phyloP scores from a whole-genome alignment of 2,329 filamentous ascomycete genomes.

The Trichoderma simmonsii region DNA sequence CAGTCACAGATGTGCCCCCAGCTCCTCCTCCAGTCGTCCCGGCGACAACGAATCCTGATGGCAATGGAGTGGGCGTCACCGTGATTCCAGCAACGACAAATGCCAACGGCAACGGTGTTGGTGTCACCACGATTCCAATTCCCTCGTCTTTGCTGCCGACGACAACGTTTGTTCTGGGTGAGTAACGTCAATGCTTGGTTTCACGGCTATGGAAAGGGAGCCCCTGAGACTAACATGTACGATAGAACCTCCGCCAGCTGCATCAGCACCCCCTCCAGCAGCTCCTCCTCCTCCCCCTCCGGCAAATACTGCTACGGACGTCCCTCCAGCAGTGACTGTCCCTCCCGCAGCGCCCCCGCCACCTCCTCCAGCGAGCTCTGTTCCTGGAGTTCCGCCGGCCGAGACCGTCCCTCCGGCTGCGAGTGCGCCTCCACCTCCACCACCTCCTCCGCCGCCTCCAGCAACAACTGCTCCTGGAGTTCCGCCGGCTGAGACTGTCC shows the following conservation, averaged over 20 bases:
- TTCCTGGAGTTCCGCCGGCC: conserved; percentile 13
- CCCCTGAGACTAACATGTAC: not conserved
- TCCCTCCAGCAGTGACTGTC: not conserved
- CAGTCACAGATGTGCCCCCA: not conserved
- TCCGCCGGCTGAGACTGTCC: not conserved
- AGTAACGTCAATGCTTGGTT: not conserved
- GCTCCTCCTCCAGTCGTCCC: not conserved
- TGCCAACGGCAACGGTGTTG: not conserved
- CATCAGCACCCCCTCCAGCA: not conserved
- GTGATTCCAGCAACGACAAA: not conserved
- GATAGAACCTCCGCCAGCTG: not conserved
- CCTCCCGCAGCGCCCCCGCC: conserved; percentile 6
- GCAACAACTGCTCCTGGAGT: not conserved
- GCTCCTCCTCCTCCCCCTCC: not conserved
- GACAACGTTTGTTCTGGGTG: conserved; percentile 27
- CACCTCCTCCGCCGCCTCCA: not conserved
- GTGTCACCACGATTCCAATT: conserved; percentile 28
- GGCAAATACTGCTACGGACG: not conserved
- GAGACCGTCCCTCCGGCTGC: not conserved
- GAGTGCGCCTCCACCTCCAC: conserved; percentile 3
- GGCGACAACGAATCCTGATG: conserved; percentile 22
- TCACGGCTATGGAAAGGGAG: not conserved
- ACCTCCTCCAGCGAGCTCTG: conserved; percentile 9
- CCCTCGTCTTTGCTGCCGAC: conserved; percentile 26
- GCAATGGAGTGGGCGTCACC: conserved; percentile 31